Evolutionary conservation across 2,329 filamentous ascomycete species (phyloP).

Genomic region (Blumeriella jaapii): DNA sequence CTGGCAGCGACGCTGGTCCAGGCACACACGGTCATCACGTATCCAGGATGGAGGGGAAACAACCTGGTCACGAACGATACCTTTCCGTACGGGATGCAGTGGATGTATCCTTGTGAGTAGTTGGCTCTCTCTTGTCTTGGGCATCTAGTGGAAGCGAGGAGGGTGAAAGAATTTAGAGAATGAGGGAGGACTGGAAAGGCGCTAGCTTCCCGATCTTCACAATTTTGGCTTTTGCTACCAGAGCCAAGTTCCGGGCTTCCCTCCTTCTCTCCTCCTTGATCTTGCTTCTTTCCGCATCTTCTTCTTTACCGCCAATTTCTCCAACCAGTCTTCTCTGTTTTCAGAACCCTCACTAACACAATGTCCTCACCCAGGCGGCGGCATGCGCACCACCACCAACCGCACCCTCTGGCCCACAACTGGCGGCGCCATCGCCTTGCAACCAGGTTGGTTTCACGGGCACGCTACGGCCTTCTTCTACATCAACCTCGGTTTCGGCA

Average conservation of each 20-base stretch:
- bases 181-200: neutral
- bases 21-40: slow-evolving; percentile 31
- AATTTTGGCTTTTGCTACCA: too few species aligned
- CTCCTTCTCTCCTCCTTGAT: too few species aligned
- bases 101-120: slow-evolving; percentile 30
- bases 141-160: neutral
- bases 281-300: neutral
- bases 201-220: too few species aligned
- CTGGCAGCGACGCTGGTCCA: too few species aligned
- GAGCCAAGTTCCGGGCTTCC: too few species aligned
- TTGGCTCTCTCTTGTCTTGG: slow-evolving; percentile 3
- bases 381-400: slow-evolving; percentile 65
- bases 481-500: slow-evolving; percentile 82
- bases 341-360: slow-evolving; percentile 3
- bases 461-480: slow-evolving; percentile 76
- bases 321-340: neutral
- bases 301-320: neutral
- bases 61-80: slow-evolving; percentile 29
- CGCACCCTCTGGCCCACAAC: slow-evolving; percentile 83
- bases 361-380: slow-evolving; percentile 53
- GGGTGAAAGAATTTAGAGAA: neutral
- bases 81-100: slow-evolving; percentile 29
- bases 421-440: slow-evolving; percentile 79
- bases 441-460: slow-evolving; percentile 93
- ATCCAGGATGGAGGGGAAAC: slow-evolving; percentile 31